phyloP scores from a whole-genome alignment of 768 basidiomycete genomes.

The Mrakia frigida region DNA sequence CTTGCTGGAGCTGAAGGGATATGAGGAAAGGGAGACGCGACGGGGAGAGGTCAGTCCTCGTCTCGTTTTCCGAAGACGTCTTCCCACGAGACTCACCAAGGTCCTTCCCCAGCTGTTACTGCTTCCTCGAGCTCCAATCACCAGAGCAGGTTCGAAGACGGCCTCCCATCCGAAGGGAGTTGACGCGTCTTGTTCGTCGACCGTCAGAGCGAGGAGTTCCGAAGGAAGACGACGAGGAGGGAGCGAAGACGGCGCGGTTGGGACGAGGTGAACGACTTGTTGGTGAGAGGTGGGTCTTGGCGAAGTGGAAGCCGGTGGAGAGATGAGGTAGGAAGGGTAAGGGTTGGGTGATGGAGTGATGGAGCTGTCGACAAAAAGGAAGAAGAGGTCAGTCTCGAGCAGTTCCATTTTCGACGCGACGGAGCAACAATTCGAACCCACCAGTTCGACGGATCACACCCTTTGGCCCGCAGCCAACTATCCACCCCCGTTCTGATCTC shows the following conservation, averaged over 20 bases:
- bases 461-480: background rate
- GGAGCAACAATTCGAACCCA: background rate
- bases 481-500: constrained; percentile 1
- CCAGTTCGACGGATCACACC: background rate
- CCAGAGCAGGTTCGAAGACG: constrained; percentile 14
- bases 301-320: background rate
- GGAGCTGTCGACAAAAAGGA: background rate
- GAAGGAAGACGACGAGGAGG: constrained; percentile 2
- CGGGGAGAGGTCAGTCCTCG: background rate
- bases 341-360: background rate
- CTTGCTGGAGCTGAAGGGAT: constrained; percentile 13
- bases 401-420: too few species aligned
- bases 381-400: background rate
- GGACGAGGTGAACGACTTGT: constrained; percentile 18
- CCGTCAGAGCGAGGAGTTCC: background rate
- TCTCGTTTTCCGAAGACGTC: background rate
- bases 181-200: background rate
- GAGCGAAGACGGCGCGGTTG: background rate
- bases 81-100: background rate
- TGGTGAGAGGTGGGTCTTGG: background rate
- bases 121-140: background rate
- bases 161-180: constrained; percentile 1
- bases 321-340: constrained; percentile 8
- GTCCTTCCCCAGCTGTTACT: background rate
- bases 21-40: background rate